These are phyloP conservation scores for Pholiota molesta DNA, from an alignment of 768 basidiomycete species.

Conservation along the genomic window DNA sequence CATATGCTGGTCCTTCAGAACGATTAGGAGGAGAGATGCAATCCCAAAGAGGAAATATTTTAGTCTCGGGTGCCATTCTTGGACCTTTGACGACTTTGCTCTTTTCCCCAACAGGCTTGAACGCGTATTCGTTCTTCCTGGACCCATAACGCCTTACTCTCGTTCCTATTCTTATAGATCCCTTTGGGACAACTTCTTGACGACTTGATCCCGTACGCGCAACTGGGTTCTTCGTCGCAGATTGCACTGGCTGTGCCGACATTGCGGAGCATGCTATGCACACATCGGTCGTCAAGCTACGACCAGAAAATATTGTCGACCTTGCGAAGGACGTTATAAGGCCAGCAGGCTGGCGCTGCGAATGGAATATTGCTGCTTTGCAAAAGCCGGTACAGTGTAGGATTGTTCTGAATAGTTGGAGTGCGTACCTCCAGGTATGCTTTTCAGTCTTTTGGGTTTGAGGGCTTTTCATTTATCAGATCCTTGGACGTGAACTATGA, in stretches of 20 bases:
- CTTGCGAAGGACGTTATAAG: conserved; percentile 29
- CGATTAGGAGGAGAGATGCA: no score
- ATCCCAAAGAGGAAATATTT: conserved; percentile 3
- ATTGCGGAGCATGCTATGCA: conserved; percentile 22
- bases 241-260: not conserved
- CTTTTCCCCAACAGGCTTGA: not conserved
- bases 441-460: conserved; percentile 1
- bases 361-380: conserved; percentile 25
- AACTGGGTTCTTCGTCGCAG: not conserved
- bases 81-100: not conserved
- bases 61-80: not conserved
- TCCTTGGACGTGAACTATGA: not conserved
- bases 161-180: not conserved
- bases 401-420: conserved; percentile 29
- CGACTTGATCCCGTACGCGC: not conserved
- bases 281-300: conserved; percentile 18
- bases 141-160: not conserved
- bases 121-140: not conserved
- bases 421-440: conserved; percentile 30
- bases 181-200: not conserved
- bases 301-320: conserved; percentile 23
- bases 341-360: conserved; percentile 26
- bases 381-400: conserved; percentile 23
- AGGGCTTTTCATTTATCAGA: not conserved
- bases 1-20: no score